phyloP scores from a whole-genome alignment of 768 basidiomycete genomes.

The Phanerodontia chrysosporium region DNA sequence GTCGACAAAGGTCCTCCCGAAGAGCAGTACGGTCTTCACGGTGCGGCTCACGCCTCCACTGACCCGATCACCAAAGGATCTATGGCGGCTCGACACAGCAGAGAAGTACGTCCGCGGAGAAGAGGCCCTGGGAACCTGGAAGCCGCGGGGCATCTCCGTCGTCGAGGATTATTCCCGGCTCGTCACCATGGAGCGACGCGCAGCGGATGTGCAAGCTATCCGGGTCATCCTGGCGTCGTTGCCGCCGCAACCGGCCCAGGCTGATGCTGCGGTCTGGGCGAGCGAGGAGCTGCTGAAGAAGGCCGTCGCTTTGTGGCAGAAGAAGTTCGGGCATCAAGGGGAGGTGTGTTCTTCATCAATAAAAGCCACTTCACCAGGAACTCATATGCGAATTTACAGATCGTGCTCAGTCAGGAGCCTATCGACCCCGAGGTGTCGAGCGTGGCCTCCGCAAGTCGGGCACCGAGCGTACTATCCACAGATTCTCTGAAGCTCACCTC shows the following conservation, averaged over 20 bases:
- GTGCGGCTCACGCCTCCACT: slow-evolving; percentile 79
- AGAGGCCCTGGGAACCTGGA: slow-evolving; percentile 79
- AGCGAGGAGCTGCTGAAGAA: slow-evolving; percentile 61
- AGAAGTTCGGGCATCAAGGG: slow-evolving; percentile 68
- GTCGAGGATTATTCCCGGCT: slow-evolving; percentile 82
- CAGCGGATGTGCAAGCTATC: slow-evolving; percentile 89
- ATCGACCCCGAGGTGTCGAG: slow-evolving; percentile 47
- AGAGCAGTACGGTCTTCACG: slow-evolving; percentile 80
- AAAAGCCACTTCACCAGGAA: not conserved
- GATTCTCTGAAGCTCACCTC: slow-evolving; percentile 67
- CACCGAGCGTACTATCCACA: slow-evolving; percentile 34
- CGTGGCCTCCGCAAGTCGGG: slow-evolving; percentile 26
- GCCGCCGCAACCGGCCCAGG: slow-evolving; percentile 43
- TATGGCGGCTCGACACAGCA: slow-evolving; percentile 94
- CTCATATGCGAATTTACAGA: slow-evolving; percentile 39
- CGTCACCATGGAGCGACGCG: slow-evolving; percentile 64
- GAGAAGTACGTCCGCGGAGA: slow-evolving; percentile 95
- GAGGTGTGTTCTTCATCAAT: slow-evolving; percentile 47
- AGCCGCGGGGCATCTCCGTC: slow-evolving; percentile 80
- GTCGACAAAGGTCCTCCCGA: slow-evolving; percentile 70
- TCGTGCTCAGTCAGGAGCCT: slow-evolving; percentile 72
- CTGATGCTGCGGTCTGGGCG: slow-evolving; percentile 60
- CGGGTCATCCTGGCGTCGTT: slow-evolving; percentile 67
- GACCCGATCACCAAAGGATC: slow-evolving; percentile 80
- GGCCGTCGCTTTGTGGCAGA: slow-evolving; percentile 79